These are phyloP conservation scores for Apostasia ramifera DNA, from an alignment of 106 monocot species.

Conservation along the genomic window DNA sequence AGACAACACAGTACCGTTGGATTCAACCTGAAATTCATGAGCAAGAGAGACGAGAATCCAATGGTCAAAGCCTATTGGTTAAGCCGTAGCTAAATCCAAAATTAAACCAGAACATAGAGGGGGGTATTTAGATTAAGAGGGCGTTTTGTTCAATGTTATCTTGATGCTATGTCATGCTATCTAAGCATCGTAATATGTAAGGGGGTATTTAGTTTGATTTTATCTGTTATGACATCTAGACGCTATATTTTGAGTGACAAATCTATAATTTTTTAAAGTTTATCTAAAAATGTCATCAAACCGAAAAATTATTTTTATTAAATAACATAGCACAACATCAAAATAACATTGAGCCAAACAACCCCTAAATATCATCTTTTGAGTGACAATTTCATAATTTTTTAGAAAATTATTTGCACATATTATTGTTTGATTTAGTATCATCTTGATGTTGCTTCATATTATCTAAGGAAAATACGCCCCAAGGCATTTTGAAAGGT, in stretches of 20 bases:
- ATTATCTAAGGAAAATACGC: neutral
- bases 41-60: neutral
- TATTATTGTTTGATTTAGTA: neutral
- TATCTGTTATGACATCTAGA: too few relatives aligned
- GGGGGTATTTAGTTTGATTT: too few relatives aligned
- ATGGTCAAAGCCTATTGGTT: neutral
- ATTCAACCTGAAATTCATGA: constrained; percentile 47
- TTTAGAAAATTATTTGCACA: neutral
- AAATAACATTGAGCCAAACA: too few relatives aligned
- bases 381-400: too few relatives aligned
- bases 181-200: neutral
- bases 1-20: constrained; percentile 73
- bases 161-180: neutral
- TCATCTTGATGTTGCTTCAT: neutral
- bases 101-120: neutral
- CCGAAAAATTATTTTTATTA: too few relatives aligned
- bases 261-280: too few relatives aligned
- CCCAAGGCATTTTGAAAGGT: neutral
- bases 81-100: neutral
- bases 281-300: too few relatives aligned
- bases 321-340: too few relatives aligned
- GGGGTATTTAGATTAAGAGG: neutral
- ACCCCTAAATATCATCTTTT: too few relatives aligned
- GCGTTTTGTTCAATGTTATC: neutral
- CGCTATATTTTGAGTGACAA: too few relatives aligned